These are phyloP conservation scores for Xylariaceae sp. DNA, from an alignment of 2,329 filamentous ascomycete genomes.

Conservation along the genomic window DNA sequence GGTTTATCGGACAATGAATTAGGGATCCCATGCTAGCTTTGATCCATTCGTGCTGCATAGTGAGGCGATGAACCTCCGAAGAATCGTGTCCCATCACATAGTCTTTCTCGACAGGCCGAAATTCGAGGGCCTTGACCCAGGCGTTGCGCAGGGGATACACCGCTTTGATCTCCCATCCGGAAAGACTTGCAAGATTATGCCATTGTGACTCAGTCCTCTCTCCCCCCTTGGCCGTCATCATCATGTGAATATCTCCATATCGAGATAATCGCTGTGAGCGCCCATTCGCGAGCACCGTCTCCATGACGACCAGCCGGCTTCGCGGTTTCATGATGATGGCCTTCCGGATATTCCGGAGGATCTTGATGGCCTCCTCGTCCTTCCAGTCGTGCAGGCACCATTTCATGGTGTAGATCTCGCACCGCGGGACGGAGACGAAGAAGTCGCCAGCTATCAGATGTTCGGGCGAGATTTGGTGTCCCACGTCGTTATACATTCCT, in stretches of 20 bases:
- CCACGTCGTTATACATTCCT: constrained; percentile 44
- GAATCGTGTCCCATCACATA: too few species aligned
- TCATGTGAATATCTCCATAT: constrained; percentile 51
- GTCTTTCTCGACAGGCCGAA: too few species aligned
- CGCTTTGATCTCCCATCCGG: constrained; percentile 39
- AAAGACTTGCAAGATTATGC: constrained; percentile 34
- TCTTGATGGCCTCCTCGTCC: constrained; percentile 40
- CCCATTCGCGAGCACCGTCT: constrained; percentile 44
- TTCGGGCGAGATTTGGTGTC: constrained; percentile 31
- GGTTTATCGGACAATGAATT: background rate
- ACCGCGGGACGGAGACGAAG: constrained; percentile 41
- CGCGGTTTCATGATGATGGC: constrained; percentile 36
- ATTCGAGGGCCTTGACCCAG: constrained; percentile 33
- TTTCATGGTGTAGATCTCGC: constrained; percentile 43
- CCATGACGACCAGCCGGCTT: constrained; percentile 45
- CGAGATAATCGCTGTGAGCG: constrained; percentile 39
- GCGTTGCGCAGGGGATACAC: constrained; percentile 31
- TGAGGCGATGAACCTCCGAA: too few species aligned
- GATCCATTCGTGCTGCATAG: background rate
- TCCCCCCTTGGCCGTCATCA: constrained; percentile 42
- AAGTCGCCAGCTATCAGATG: constrained; percentile 48
- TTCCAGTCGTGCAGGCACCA: constrained; percentile 52
- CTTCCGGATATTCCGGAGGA: constrained; percentile 39
- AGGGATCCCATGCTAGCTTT: background rate
- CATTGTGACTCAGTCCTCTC: constrained; percentile 43